Evolutionary conservation across 2,329 filamentous ascomycete species (phyloP).

Genomic region (Alternaria ethzedia): DNA sequence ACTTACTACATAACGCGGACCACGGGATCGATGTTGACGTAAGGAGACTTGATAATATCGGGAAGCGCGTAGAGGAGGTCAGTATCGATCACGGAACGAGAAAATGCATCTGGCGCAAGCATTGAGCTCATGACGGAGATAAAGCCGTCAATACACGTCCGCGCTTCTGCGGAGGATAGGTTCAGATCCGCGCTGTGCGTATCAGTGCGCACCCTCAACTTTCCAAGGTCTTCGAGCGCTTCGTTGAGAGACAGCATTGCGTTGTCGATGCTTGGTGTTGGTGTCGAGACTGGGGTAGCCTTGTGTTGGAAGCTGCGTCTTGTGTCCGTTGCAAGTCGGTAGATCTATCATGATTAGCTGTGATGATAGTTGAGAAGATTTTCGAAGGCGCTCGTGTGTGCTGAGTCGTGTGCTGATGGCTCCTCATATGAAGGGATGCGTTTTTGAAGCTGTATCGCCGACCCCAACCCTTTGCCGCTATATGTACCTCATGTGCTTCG

Average conservation of each 20-base stretch:
- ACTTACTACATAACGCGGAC: constrained; percentile 30
- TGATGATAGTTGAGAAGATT: not conserved
- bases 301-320: constrained; percentile 31
- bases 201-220: constrained; percentile 28
- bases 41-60: constrained; percentile 34
- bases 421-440: not conserved
- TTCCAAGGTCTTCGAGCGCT: constrained; percentile 35
- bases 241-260: constrained; percentile 37
- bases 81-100: constrained; percentile 16
- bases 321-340: constrained; percentile 34
- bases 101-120: constrained; percentile 29
- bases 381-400: not conserved
- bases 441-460: not conserved
- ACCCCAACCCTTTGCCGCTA: not conserved
- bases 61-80: constrained; percentile 29
- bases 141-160: constrained; percentile 31
- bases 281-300: constrained; percentile 26
- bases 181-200: constrained; percentile 14
- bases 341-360: constrained; percentile 29
- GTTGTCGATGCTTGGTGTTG: constrained; percentile 28
- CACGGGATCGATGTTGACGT: constrained; percentile 32
- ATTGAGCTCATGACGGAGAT: constrained; percentile 17
- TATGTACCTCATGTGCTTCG: not conserved
- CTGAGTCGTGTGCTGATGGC: not conserved
- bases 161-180: constrained; percentile 24